Evolutionary conservation across 352 stramenopile species (phyloP), one percentile per base, ranked within the genome.

Genomic region (Phytophthora sansomeana): DNA sequence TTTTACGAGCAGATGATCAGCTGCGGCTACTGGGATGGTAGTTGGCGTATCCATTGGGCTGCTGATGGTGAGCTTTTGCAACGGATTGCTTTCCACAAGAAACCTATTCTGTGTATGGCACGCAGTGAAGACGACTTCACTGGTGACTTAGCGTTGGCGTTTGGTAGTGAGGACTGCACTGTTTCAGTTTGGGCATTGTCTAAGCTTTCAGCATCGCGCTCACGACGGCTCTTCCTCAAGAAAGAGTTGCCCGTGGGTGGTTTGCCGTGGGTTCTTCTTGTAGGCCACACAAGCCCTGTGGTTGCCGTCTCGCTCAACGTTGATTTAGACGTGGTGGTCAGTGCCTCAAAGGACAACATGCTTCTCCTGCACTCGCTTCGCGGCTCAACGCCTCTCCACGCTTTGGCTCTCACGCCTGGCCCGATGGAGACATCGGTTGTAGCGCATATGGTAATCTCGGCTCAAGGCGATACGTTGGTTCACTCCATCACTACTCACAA

Each of bases 1-100:
- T 95, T 93, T 49, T 95, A 95, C 60, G 87, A 95, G 67, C 87
- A 95, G 52, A 95, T 95, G 87, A 93, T 95, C 58, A 95, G 87
- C 69, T 95, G 85, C 56, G 87, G 87, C 7, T 94, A 94, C 62
- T 96, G 86, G 84, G 87, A 96, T 69, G 87, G 87, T 13, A 94
- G 87, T 49, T 96, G 87, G 87, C 84, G 87, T 3, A 96, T 96
- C 36, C 85, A 94, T 57, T 96, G 87, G 87, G 91, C 87, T 36
- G 86, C 82, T 13, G 87, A 96, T 64, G 87, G 87, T 35, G 87
- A 96, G 50, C 62, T 96, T 6, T 71, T 96, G 17, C 87, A 96
- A 54, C 82, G 87, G 19, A 94, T 96, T 46, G 85, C 87, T 11
- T 96, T 96, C 74, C 87, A 96, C 74, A 94, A 96, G 62, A 92